Evolutionary conservation across 768 basidiomycete species (phyloP).

Genomic region (Heimioporus sp.): DNA sequence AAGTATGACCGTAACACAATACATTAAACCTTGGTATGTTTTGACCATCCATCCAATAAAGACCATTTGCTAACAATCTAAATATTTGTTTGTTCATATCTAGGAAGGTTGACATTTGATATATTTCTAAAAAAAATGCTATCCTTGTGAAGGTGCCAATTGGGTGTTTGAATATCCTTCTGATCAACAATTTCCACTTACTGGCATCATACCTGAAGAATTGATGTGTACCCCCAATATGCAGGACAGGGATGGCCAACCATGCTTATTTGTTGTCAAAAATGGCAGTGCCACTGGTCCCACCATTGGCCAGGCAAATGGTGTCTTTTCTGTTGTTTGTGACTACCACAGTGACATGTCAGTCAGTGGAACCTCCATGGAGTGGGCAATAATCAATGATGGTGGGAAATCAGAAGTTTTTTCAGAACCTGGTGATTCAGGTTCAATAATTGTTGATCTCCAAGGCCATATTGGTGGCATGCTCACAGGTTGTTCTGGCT

Average conservation of each 20-base stretch:
- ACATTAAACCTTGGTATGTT: too few species aligned
- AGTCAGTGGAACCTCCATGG: not conserved
- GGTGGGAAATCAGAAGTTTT: not conserved
- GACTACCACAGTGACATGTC: not conserved
- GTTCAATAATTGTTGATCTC: slow-evolving; percentile 25
- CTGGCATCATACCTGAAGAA: too few species aligned
- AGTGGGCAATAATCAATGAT: not conserved
- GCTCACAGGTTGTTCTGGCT: slow-evolving; percentile 35
- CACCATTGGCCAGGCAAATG: slow-evolving; percentile 8
- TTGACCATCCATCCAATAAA: too few species aligned
- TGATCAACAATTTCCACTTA: too few species aligned
- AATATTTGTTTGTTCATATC: too few species aligned
- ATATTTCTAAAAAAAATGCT: too few species aligned
- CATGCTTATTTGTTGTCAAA: slow-evolving; percentile 15
- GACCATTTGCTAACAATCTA: too few species aligned
- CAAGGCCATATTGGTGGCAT: slow-evolving; percentile 35
- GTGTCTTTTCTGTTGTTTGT: slow-evolving; percentile 13
- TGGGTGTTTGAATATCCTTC: too few species aligned
- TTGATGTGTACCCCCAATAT: too few species aligned
- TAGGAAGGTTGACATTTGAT: too few species aligned
- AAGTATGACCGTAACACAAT: too few species aligned
- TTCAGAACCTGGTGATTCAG: not conserved
- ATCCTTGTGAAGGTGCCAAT: too few species aligned
- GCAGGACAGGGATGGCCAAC: not conserved
- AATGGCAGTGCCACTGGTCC: slow-evolving; percentile 11